Base-by-base conservation (phyloP, 73 alveolate genomes). In the Paramecium octaurelia region DNA sequence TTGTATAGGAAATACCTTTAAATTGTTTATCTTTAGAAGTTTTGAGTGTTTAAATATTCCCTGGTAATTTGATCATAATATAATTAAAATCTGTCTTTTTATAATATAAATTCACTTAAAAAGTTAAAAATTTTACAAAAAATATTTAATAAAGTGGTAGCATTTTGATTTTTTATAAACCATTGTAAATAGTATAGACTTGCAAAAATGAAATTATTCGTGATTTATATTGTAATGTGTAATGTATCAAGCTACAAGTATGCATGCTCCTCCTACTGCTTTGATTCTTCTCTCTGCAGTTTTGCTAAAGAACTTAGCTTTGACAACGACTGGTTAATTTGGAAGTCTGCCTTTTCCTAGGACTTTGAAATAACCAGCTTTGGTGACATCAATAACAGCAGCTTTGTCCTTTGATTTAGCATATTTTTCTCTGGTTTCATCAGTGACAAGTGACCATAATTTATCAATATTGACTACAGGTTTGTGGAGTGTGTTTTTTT, bases 251-350 rank as follows among this genome's bases (percentile, higher is more conserved):
- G 99, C 99, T 92, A 95, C 91, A 88, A 98, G 98, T 73, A 96
- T 97, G 92, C 98, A 95, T 86, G 99, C 99, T 64, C 99, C 99
- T 73, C 99, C 99, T 16, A 99, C 99, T 88, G 95, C 99, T 95
- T 96, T 97, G 93, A 98, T 97, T 97, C 99, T 98, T 92, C 96
- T 95, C 93, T 98, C 99, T 42, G 99, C 99, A 68, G 95, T 95
- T 93, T 97, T 93, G 87, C 99, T 92, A 97, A 98, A 98, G 96
- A 93, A 92, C 85, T 97, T 96, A 84, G 99, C 99, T 95, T 96
- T 96, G 86, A 98, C 98, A 83, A 97, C 94, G 68, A 97, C 96
- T 42, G 99, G 99, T 73, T 89, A 93, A 95, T 96, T 94, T 73
- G 99, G 99, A 86, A 97, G 97, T 71, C 85, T 91, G 68, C 99